These are phyloP conservation scores for Gonapodya sp. DNA, from an alignment of 192 early-diverging fungal species.

Conservation along the genomic window DNA sequence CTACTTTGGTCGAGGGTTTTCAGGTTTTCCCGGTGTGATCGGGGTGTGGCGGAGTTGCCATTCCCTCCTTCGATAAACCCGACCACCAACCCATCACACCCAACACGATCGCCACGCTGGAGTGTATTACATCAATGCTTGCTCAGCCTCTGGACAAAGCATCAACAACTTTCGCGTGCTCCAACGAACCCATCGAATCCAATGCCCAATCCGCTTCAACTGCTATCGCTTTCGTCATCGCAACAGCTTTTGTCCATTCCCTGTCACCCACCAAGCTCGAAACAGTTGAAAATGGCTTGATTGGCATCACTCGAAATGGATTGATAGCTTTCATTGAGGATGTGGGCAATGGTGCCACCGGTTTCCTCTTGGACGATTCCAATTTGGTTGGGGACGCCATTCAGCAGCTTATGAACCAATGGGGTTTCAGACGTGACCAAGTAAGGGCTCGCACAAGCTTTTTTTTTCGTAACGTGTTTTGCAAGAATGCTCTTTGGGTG, in stretches of 20 bases:
- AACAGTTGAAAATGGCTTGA: conserved; percentile 47
- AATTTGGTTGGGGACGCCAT: conserved; percentile 2
- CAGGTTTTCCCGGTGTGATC: no score
- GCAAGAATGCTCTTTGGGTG: neutral
- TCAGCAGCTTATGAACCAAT: neutral
- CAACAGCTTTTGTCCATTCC: conserved; percentile 51
- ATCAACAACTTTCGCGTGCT: neutral
- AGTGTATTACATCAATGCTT: neutral
- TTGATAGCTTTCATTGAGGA: conserved; percentile 52
- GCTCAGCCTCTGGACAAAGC: neutral
- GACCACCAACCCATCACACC: neutral
- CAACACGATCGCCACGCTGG: neutral
- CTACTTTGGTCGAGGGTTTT: no score
- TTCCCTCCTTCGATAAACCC: neutral
- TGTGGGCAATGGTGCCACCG: conserved; percentile 11
- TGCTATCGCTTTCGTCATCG: neutral
- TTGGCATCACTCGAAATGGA: conserved; percentile 54
- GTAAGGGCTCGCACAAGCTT: neutral
- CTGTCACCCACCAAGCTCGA: conserved; percentile 52
- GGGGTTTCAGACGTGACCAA: neutral
- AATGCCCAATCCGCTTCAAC: no score
- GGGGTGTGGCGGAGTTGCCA: no score
- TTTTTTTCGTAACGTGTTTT: conserved; percentile 6
- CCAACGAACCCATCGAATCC: neutral
- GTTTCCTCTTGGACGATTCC: neutral